Percentiles rank a stretch among this genome's conserved stretches.
phyloP scores from a whole-genome alignment of 371 early-diverging fungal species.

The Mortierella sp. region DNA sequence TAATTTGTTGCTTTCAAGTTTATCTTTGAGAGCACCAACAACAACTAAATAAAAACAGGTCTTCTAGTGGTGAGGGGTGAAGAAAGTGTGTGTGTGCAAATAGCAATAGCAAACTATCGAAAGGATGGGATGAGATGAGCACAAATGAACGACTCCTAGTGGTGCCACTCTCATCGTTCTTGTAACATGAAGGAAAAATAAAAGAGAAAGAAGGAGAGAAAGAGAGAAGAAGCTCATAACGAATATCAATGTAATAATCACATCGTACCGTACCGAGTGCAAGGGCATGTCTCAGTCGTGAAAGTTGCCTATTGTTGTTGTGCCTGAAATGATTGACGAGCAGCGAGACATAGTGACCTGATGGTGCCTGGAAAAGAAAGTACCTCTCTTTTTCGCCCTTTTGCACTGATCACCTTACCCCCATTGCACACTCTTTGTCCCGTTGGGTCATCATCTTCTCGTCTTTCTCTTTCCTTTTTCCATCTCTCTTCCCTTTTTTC shows the following conservation, averaged over 20 bases:
- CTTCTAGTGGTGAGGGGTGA: background rate
- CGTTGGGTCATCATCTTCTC: background rate
- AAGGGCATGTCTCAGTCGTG: conserved; percentile 11
- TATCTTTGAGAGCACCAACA: background rate
- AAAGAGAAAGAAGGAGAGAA: too few species aligned
- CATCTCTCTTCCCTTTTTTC: background rate
- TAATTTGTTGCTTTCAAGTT: background rate
- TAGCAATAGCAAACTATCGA: background rate
- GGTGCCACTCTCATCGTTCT: background rate
- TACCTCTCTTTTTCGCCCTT: background rate
- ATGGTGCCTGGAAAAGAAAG: background rate
- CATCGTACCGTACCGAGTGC: conserved; percentile 2
- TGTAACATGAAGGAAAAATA: background rate
- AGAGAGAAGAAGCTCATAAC: too few species aligned
- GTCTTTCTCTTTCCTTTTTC: background rate
- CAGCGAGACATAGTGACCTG: background rate
- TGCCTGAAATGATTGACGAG: background rate
- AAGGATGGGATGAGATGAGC: background rate
- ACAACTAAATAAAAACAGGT: background rate
- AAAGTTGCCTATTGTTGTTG: too few species aligned
- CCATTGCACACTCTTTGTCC: background rate
- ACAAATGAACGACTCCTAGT: background rate
- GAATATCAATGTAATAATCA: background rate
- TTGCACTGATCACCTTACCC: background rate
- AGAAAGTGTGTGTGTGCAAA: background rate